Percentiles rank a stretch among this genome's conserved stretches.
phyloP scores from a whole-genome alignment of 2,329 filamentous ascomycete genomes.

The Fusarium devonianum region DNA sequence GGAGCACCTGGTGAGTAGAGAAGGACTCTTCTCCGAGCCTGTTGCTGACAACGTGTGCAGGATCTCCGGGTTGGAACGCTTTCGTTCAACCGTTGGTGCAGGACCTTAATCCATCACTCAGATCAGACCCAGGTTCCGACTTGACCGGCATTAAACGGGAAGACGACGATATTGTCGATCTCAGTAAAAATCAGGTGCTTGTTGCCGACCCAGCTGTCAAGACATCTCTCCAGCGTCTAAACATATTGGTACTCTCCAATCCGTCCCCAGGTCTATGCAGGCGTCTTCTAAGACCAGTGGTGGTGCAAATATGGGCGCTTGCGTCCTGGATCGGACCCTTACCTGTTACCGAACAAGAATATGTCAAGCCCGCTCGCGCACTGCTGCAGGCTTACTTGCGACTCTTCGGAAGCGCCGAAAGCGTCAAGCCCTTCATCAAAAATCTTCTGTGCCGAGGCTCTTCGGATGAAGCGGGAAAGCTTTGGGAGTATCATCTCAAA shows the following conservation, averaged over 20 bases:
- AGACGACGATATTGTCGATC: conserved; percentile 53
- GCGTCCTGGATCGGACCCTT: conserved; percentile 57
- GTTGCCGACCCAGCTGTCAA: conserved; percentile 57
- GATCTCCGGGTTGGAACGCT: conserved; percentile 65
- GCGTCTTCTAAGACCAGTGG: conserved; percentile 64
- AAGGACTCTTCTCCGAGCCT: neutral
- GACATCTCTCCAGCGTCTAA: conserved; percentile 61
- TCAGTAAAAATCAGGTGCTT: conserved; percentile 53
- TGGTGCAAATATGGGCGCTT: conserved; percentile 70
- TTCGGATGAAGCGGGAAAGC: conserved; percentile 35
- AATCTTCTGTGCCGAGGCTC: conserved; percentile 65
- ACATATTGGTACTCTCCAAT: conserved; percentile 65
- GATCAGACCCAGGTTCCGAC: neutral
- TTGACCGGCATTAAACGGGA: conserved; percentile 34
- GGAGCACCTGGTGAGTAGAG: conserved; percentile 64
- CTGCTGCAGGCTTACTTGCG: conserved; percentile 66
- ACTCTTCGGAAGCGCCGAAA: conserved; percentile 60
- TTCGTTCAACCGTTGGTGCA: conserved; percentile 67
- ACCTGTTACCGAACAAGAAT: conserved; percentile 47
- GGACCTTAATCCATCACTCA: conserved; percentile 55
- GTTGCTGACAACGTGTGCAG: conserved; percentile 42
- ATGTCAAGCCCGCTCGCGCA: conserved; percentile 55
- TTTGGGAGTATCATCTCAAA: conserved; percentile 62
- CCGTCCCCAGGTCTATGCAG: conserved; percentile 71
- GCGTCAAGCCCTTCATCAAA: conserved; percentile 57